These are phyloP conservation scores for Glycyrrhiza uralensis DNA, from an alignment of 306 rosid species.

Conservation along the genomic window DNA sequence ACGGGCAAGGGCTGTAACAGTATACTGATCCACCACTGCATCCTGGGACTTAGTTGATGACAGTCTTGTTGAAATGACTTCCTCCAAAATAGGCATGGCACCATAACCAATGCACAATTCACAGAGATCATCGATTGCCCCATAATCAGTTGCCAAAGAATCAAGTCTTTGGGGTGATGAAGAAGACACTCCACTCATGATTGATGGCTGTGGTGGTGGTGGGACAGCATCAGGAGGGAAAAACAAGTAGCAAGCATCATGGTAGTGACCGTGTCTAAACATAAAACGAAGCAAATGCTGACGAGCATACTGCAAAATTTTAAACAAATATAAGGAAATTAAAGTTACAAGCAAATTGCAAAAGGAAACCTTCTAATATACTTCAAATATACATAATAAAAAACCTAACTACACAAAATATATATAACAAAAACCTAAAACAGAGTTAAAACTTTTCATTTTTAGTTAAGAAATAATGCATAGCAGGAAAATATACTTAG, in stretches of 20 bases:
- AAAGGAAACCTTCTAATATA: background rate
- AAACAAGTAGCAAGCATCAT: slow-evolving; percentile 83
- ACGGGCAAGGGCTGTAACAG: slow-evolving; percentile 69
- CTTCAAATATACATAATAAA: background rate
- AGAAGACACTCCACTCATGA: slow-evolving; percentile 60
- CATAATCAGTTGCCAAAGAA: slow-evolving; percentile 82
- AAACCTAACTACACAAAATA: background rate
- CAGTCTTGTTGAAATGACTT: slow-evolving; percentile 78
- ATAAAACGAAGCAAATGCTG: slow-evolving; percentile 86
- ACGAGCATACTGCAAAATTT: slow-evolving; percentile 80
- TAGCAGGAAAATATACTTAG: background rate
- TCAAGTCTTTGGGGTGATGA: slow-evolving; percentile 90
- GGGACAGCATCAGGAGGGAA: slow-evolving; percentile 77
- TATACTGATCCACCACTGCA: slow-evolving; percentile 57
- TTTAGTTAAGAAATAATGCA: background rate
- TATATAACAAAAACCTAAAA: background rate
- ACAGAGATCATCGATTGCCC: slow-evolving; percentile 85
- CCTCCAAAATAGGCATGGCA: slow-evolving; percentile 84
- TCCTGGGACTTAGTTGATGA: slow-evolving; percentile 53
- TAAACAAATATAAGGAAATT: slow-evolving; percentile 23
- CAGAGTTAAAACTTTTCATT: background rate
- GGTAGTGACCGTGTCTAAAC: slow-evolving; percentile 88
- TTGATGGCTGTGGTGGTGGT: slow-evolving; percentile 65
- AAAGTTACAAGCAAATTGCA: slow-evolving; percentile 8
- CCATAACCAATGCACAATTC: slow-evolving; percentile 84